Evolutionary conservation across 1,284 basidiomycete genomes (phyloP), one percentile per base, ranked within the genome.

Genomic region (Hypsizygus ulmarius): DNA sequence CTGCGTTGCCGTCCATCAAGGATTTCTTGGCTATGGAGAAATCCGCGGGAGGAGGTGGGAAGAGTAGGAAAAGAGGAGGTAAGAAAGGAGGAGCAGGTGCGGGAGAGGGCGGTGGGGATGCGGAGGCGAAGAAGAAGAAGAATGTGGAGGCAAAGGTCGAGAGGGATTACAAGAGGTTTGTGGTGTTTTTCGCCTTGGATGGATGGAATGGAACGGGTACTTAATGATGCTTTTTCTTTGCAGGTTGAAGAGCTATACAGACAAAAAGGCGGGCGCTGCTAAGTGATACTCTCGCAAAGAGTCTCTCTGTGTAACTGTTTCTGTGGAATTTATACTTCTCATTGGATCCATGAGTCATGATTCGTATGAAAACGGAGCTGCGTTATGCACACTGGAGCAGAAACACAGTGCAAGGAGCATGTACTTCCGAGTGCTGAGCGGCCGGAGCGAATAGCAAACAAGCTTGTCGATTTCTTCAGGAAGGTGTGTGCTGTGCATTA

Each of bases 11-110:
- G 10, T 92, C 89, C 10, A 86, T 94, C 63, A 80, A 81, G 39
- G 87, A 90, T 27, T 77, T 94, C 48, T 70, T 96, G 35, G 86
- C 81, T 3, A 79, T 86, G 66, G 88, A 92, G 52, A 72, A 81
- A 21, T 83, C 79, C 11, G 79, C 75, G 3, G 79, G 78, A 47
- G 78, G 79, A 49, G 73, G 71, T 6, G 78, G 82, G 50, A 87
- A 87, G 58, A 75, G 82, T 57, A 77, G 74, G 53, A 79, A 84
- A 47, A 73, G 78, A 46, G 93, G 91, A 66, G 87, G 89, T 42
- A 87, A 88, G 56, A 82, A 80, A 41, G 78, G 77, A 51, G 63
- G 58, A 30, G 61, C 50, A 7, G 57, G 54, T 33, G 62, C 71
- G 33, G 93, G 90, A 66, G 87, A 88, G 39, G 78, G 77, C 51